Base-by-base conservation (phyloP, 2,329 filamentous ascomycete species). In the Elsinoe australis region DNA sequence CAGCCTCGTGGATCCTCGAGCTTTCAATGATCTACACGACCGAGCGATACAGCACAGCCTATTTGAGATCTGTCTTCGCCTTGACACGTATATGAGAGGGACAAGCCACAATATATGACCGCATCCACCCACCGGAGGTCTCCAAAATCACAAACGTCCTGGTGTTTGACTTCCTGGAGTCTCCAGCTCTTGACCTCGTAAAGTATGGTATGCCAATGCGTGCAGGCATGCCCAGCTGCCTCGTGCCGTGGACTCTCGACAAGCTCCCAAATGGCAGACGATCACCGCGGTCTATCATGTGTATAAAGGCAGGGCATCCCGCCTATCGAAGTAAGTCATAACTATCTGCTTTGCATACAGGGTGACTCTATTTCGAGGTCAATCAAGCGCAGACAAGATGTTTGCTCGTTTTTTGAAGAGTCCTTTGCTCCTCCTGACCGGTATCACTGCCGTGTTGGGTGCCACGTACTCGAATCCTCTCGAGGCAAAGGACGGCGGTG, bases 381-480 rank as follows among this genome's bases (percentile, higher is more conserved):
- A n/a, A n/a, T n/a, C n/a, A n/a, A n/a, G n/a, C n/a, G n/a, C n/a
- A n/a, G n/a, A n/a, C 22, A 44, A 19, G 12, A 44, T 31, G 39
- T 44, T 44, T 19, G n/a, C 14, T 7, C 22, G 39, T 4, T 8
- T 44, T 4, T 18, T 44, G 8, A 17, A 19, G 19, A 17, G n/a
- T n/a, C 26, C 39, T 18, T n/a, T 44, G n/a, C 22, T 51, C 14
- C 15, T 17, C 19, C 34, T 51, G 3, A 47, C 34, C 21, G 34
- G 49, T 34, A 29, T 28, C 28, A 47, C 49, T 42, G 42, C 49
- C 19, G 49, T 42, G n/a, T 28, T 51, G 8, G 49, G 41, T 34
- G 49, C 49, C 21, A 47, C 67, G 17, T 78, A 70, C 53, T 71
- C 71, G 15, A 79, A 79, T 51, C 74, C 75, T 0, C 66, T 79